Base-by-base conservation (phyloP, 495 filamentous ascomycete species). In the Trichodelitschia bisporula region DNA sequence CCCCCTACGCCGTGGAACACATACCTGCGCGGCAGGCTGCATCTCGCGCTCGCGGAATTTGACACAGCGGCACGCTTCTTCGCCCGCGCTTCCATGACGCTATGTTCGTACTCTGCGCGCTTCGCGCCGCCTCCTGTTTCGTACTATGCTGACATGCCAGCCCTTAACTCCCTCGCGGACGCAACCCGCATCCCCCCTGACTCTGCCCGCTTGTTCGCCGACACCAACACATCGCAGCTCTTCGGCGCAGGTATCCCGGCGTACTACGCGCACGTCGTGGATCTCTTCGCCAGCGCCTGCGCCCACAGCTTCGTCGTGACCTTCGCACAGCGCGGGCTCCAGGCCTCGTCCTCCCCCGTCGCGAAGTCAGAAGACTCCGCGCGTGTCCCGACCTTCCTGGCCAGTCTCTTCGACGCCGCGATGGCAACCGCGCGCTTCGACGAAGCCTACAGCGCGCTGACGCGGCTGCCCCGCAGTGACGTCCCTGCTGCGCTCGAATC, bases 221-320 rank as follows among this genome's bases (percentile, higher is more conserved):
- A 71, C 35, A 59, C 71, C n/a, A 60, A 69, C 9, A 71, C 83
- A 34, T 64, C 62, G 41, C 66, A 69, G 30, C 59, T 63, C 32
- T 71, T 93, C 36, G 68, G 72, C 42, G 64, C 64, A 30, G 86
- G 83, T 5, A 59, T 86, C 18, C 58, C 77, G 3, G 64, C 67
- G 31, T 95, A 92, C 49, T 90, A 84, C 45, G 63, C 72, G 26
- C 89, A 97, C 49, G 63, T 95, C 35, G 61, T 78, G 11, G 59
- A 62, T 15, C 59, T 97, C 4, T 95, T 75, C 45, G 82, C 91
- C 38, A 61, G 68, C 40, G 61, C 62, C 28, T 71, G 69, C 29
- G 66, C 65, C 3, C 75, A 73, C 41, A 72, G 74, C 3, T 75
- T 72, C 46, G 77, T 82, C 29, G 64, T 75, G 4, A 77, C 89